Percentiles rank a stretch among this genome's conserved stretches.
Evolutionary conservation across 1,284 basidiomycete genomes (phyloP).

Genomic region (Polyporus tsugae): DNA sequence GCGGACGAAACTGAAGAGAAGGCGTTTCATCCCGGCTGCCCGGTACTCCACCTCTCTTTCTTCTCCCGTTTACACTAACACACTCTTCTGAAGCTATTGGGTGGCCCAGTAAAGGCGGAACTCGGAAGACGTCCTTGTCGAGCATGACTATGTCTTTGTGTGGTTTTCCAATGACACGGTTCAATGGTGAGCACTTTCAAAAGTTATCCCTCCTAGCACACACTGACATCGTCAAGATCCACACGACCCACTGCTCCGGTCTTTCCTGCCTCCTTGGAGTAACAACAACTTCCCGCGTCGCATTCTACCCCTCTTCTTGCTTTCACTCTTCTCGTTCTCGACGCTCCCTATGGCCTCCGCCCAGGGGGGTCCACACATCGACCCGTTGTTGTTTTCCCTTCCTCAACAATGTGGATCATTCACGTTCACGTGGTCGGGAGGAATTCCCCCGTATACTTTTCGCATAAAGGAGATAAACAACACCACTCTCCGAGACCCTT

Average conservation of each 20-base stretch:
- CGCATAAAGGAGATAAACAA: not conserved
- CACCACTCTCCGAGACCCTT: not conserved
- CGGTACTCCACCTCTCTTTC: not conserved
- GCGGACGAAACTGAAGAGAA: not conserved
- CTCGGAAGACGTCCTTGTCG: not conserved
- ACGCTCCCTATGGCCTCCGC: not conserved
- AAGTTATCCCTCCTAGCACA: not conserved
- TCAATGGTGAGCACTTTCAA: not conserved
- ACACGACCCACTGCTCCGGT: not conserved
- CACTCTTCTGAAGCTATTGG: not conserved
- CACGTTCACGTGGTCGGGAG: not conserved
- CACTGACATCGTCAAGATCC: not conserved
- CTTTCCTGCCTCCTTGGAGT: not conserved
- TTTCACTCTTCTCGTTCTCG: not conserved
- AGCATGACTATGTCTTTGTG: not conserved
- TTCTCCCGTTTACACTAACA: not conserved
- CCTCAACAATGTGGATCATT: not conserved
- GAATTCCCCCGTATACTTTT: not conserved
- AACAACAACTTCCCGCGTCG: not conserved
- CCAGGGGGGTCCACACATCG: not conserved
- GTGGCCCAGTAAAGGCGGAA: not conserved
- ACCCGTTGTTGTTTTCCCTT: too few relatives aligned
- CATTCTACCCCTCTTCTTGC: not conserved
- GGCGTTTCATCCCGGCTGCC: not conserved
- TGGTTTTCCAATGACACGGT: not conserved